These are phyloP conservation scores for Kodamaea kaohsiungensis DNA, from an alignment of 805 yeast species.

Conservation along the genomic window DNA sequence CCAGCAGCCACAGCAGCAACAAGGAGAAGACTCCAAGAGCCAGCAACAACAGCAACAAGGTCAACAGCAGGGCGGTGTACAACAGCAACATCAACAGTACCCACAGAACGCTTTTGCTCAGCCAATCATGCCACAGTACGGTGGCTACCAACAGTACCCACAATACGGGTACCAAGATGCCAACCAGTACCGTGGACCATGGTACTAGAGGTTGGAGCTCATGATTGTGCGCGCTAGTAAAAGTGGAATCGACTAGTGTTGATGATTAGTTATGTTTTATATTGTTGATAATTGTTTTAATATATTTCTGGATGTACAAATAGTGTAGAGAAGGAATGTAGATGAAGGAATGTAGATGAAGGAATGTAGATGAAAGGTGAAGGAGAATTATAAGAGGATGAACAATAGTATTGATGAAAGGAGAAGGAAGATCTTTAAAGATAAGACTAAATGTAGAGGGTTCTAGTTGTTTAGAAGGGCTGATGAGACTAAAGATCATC, in stretches of 20 bases:
- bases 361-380: too few relatives aligned
- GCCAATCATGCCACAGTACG: conserved; percentile 43
- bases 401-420: too few relatives aligned
- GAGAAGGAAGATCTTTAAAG: too few relatives aligned
- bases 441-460: too few relatives aligned
- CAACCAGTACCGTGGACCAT: conserved; percentile 40
- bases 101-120: conserved; percentile 32
- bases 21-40: conserved; percentile 16
- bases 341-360: too few relatives aligned
- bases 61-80: conserved; percentile 3
- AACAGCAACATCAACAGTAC: conserved; percentile 19
- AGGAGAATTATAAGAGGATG: too few relatives aligned
- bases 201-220: conserved; percentile 33
- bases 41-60: conserved; percentile 25
- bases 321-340: too few relatives aligned
- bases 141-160: conserved; percentile 49
- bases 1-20: neutral
- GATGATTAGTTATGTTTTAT: conserved; percentile 10
- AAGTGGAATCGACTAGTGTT: conserved; percentile 6
- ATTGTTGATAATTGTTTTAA: conserved; percentile 8
- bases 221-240: conserved; percentile 7
- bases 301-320: conserved; percentile 4
- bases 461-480: too few relatives aligned
- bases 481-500: too few relatives aligned
- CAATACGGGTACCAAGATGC: conserved; percentile 48